phyloP scores from a whole-genome alignment of 2,329 filamentous ascomycete species.

The Nothopassalora personata region DNA sequence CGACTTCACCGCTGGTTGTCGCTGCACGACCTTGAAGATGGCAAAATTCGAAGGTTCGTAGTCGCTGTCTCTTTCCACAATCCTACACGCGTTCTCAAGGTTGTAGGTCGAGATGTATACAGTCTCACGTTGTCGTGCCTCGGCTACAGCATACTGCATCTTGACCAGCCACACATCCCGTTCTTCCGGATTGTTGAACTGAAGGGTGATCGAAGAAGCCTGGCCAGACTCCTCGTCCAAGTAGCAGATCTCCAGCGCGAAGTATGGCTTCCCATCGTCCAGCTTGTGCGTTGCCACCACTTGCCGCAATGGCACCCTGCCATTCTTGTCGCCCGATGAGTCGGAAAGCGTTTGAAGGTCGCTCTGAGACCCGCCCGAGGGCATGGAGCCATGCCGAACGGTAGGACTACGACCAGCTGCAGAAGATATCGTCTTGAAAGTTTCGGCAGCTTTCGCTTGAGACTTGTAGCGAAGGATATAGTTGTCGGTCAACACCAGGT shows the following conservation, averaged over 20 bases:
- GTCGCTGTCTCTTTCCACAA: constrained; percentile 61
- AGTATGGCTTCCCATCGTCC: constrained; percentile 62
- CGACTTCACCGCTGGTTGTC: constrained; percentile 51
- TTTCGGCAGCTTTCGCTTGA: constrained; percentile 59
- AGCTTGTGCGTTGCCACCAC: constrained; percentile 63
- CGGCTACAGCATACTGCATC: constrained; percentile 56
- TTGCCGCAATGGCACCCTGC: constrained; percentile 57
- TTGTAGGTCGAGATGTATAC: constrained; percentile 54
- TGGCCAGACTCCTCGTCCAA: constrained; percentile 60
- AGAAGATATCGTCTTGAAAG: constrained; percentile 47
- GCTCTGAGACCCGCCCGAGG: constrained; percentile 56
- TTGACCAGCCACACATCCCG: constrained; percentile 60
- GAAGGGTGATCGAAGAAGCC: constrained; percentile 58
- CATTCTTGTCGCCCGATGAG: constrained; percentile 49
- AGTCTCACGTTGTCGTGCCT: constrained; percentile 48
- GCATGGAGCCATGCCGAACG: constrained; percentile 52
- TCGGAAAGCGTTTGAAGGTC: constrained; percentile 54
- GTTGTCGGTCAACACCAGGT: constrained; percentile 64
- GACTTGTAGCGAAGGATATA: constrained; percentile 65
- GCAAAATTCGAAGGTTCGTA: constrained; percentile 63
- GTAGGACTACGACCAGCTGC: constrained; percentile 38
- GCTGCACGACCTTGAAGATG: constrained; percentile 64
- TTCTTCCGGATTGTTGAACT: constrained; percentile 59
- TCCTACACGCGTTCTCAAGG: constrained; percentile 57
- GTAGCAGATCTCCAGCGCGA: constrained; percentile 63